phyloP scores from a whole-genome alignment of 139 green algal genomes.

The Limnomonas spitsbergensis region DNA sequence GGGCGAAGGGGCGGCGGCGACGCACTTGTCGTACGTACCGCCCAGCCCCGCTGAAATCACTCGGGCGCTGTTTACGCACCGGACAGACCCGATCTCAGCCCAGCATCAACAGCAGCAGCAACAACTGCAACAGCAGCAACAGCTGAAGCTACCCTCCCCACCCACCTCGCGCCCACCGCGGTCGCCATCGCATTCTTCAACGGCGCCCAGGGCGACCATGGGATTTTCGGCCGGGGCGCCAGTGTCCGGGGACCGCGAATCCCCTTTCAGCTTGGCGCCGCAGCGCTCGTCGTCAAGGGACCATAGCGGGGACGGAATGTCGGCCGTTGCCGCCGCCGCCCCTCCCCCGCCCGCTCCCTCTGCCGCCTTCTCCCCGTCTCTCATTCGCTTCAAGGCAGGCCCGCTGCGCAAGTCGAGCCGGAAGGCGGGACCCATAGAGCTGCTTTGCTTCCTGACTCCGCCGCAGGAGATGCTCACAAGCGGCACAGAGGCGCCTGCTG shows the following conservation, averaged over 20 bases:
- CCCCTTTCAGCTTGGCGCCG: not conserved
- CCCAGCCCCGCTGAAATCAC: not conserved
- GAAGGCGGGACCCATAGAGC: not conserved
- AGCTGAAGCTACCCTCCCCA: too few relatives aligned
- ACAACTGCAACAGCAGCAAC: too few relatives aligned
- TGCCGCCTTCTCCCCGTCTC: not conserved
- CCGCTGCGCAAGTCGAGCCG: slow-evolving; percentile 1
- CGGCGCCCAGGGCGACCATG: too few relatives aligned
- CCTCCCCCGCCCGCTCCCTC: too few relatives aligned
- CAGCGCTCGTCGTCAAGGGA: not conserved
- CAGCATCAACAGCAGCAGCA: not conserved
- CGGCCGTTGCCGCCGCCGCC: too few relatives aligned
- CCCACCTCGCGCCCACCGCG: too few relatives aligned
- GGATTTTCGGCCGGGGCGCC: too few relatives aligned
- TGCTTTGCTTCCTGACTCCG: slow-evolving; percentile 1
- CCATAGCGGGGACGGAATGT: too few relatives aligned
- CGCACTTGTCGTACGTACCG: not conserved
- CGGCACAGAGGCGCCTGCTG: too few relatives aligned
- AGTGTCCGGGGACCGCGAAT: not conserved
- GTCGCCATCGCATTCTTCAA: too few relatives aligned
- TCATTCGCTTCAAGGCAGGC: not conserved
- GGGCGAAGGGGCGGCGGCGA: not conserved
- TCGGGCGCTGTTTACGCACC: not conserved
- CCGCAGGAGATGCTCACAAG: not conserved
- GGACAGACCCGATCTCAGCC: too few relatives aligned